phyloP scores from a whole-genome alignment of 2,329 filamentous ascomycete species.

The Neonectria ditissima region DNA sequence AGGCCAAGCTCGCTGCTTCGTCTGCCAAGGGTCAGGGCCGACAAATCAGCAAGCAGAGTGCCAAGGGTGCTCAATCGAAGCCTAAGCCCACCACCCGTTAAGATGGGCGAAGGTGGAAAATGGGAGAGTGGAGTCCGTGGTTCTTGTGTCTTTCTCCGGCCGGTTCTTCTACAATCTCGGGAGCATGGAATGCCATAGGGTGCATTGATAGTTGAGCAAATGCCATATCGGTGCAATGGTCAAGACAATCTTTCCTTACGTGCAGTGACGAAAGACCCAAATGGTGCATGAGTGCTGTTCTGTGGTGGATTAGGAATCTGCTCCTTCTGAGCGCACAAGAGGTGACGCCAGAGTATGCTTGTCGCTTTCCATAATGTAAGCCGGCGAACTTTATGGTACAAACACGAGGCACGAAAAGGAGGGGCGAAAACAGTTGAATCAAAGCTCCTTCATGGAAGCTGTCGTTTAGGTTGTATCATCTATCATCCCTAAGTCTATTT shows the following conservation, averaged over 20 bases:
- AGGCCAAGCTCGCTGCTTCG: constrained; percentile 88
- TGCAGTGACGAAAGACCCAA: constrained; percentile 35
- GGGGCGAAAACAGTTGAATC: constrained; percentile 4
- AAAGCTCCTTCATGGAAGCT: constrained; percentile 24
- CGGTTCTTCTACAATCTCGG: constrained; percentile 57
- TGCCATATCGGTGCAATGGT: constrained; percentile 53
- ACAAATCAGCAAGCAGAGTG: constrained; percentile 96
- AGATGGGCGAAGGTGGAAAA: constrained; percentile 43
- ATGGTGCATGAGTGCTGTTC: not conserved
- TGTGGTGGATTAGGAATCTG: constrained; percentile 28
- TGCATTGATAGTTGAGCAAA: constrained; percentile 57
- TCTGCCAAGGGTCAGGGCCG: constrained; percentile 83
- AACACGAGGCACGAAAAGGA: not conserved
- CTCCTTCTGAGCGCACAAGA: constrained; percentile 29
- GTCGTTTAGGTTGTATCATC: constrained; percentile 35
- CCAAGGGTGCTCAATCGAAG: constrained; percentile 91
- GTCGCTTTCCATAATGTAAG: constrained; percentile 4
- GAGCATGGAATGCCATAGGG: constrained; percentile 57
- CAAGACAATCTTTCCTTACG: constrained; percentile 36
- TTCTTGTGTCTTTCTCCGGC: constrained; percentile 58
- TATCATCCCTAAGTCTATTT: constrained; percentile 33
- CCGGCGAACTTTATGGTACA: constrained; percentile 10
- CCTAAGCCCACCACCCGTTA: constrained; percentile 86
- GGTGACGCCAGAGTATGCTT: not conserved
- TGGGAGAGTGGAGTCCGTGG: constrained; percentile 53